Percentiles rank a stretch among this genome's conserved stretches.
phyloP scores from a whole-genome alignment of 108 stramenopile species.

The Licmophora abbreviata region DNA sequence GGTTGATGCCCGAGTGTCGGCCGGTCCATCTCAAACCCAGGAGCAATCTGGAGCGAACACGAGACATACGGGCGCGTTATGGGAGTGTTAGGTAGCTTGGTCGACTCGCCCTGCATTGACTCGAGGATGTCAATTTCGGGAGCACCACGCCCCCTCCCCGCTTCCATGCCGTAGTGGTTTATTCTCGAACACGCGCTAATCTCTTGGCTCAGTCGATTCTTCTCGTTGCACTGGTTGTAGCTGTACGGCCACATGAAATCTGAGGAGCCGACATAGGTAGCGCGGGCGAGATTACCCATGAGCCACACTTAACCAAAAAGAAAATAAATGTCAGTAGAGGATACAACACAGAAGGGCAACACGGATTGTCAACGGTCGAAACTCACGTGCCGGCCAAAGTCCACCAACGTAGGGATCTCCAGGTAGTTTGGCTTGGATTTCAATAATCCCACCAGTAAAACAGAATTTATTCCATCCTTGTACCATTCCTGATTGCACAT shows the following conservation, averaged over 20 bases:
- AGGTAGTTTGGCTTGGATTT: slow-evolving; percentile 77
- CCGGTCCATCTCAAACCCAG: slow-evolving; percentile 27
- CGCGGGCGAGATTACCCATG: slow-evolving; percentile 83
- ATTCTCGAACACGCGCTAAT: slow-evolving; percentile 73
- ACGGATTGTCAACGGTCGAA: not conserved
- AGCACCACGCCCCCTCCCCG: slow-evolving; percentile 67
- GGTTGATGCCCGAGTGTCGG: slow-evolving; percentile 44
- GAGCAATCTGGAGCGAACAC: slow-evolving; percentile 68
- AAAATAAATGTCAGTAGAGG: too few species aligned
- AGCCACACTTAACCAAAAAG: slow-evolving; percentile 54
- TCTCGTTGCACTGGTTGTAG: slow-evolving; percentile 69
- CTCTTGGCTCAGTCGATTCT: slow-evolving; percentile 57
- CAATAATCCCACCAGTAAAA: slow-evolving; percentile 82
- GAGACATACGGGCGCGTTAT: slow-evolving; percentile 80
- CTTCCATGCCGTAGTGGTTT: slow-evolving; percentile 71
- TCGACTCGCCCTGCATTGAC: slow-evolving; percentile 75
- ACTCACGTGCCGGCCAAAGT: slow-evolving; percentile 83
- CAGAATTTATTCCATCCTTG: slow-evolving; percentile 95
- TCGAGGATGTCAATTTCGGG: slow-evolving; percentile 91
- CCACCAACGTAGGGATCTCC: slow-evolving; percentile 66
- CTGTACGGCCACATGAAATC: slow-evolving; percentile 89
- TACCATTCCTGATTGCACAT: slow-evolving; percentile 74
- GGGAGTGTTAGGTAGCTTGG: slow-evolving; percentile 56
- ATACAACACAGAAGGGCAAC: too few species aligned
- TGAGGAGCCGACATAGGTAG: slow-evolving; percentile 84